Conservation (phyloP, 352 stramenopile species). For the Globisporangium iwayamae region DNA sequence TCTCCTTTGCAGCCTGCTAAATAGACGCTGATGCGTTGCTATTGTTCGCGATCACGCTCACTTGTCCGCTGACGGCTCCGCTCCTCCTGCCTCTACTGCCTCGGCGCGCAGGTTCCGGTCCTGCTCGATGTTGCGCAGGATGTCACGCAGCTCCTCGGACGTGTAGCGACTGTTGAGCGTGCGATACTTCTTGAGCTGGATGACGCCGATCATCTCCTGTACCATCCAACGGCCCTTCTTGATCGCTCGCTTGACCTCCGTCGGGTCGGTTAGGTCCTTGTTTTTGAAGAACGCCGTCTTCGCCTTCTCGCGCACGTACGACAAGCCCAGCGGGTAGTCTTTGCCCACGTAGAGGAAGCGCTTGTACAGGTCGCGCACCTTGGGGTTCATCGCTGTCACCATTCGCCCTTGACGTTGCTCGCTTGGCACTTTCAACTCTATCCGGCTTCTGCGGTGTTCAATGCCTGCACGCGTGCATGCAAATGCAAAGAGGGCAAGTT, state of each 20-base stretch:
- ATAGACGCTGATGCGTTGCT: neutral
- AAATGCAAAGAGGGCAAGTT: neutral
- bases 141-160: constrained; percentile 63
- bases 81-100: neutral
- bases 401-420: neutral
- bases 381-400: constrained; percentile 78
- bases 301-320: constrained; percentile 88
- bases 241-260: constrained; percentile 78
- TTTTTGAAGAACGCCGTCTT: constrained; percentile 92
- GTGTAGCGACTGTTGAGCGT: constrained; percentile 93
- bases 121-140: constrained; percentile 14
- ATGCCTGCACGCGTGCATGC: neutral
- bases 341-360: constrained; percentile 89
- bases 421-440: neutral
- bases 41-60: neutral
- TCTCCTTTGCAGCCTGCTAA: too few species aligned
- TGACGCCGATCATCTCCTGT: constrained; percentile 95
- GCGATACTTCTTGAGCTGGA: constrained; percentile 97
- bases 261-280: constrained; percentile 51
- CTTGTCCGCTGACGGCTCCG: neutral
- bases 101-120: constrained; percentile 19
- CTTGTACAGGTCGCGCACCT: constrained; percentile 96
- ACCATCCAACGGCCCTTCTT: constrained; percentile 92
- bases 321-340: constrained; percentile 93
- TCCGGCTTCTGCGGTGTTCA: constrained; percentile 9